phyloP scores from a whole-genome alignment of 78 protist species.

The Polysphondylium violaceum region DNA sequence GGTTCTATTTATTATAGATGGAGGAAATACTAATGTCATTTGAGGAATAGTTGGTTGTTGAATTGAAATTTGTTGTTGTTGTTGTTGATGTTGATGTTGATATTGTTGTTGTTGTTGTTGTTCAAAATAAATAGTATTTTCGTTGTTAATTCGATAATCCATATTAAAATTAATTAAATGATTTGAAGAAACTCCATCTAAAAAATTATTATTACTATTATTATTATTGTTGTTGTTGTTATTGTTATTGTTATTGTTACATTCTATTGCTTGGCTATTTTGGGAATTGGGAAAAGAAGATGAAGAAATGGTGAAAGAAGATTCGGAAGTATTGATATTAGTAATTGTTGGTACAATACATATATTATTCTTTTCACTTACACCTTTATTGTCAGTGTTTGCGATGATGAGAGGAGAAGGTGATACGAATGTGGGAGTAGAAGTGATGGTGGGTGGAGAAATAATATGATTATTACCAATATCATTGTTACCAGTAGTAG shows the following conservation, averaged over 20 bases:
- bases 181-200: no score
- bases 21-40: neutral
- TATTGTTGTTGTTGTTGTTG: neutral
- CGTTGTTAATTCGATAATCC: neutral
- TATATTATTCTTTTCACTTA: neutral
- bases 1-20: neutral
- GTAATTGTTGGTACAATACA: no score
- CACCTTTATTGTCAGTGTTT: neutral
- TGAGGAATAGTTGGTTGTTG: constrained; percentile 22
- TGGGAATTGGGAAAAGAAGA: no score
- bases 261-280: no score
- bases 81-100: neutral
- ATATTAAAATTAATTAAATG: no score
- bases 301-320: no score
- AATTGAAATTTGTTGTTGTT: neutral
- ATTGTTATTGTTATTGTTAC: neutral
- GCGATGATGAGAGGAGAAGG: neutral
- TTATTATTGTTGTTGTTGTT: neutral
- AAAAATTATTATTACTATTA: neutral
- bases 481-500: neutral
- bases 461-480: neutral
- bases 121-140: neutral
- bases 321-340: no score
- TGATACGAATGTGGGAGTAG: neutral
- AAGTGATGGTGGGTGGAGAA: constrained; percentile 14